Evolutionary conservation across 352 stramenopile species (phyloP).

Genomic region (Globisporangium canariense): DNA sequence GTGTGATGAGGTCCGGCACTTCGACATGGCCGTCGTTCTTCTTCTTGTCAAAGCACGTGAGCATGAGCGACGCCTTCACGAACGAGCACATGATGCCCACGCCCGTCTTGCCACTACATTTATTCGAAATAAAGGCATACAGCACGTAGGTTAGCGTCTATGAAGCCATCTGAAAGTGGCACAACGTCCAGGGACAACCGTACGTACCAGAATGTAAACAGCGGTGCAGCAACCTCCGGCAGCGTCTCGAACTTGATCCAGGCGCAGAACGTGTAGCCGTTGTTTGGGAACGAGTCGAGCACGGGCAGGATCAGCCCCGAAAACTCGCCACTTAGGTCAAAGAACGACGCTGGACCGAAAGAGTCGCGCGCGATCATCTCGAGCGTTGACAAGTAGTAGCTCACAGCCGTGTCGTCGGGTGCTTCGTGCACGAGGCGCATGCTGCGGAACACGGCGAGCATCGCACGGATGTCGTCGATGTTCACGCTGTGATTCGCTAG

Average conservation of each 20-base stretch:
- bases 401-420: conserved; percentile 66
- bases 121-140: not conserved
- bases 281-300: conserved; percentile 68
- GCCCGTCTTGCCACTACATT: conserved; percentile 52
- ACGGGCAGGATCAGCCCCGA: conserved; percentile 69
- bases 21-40: conserved; percentile 84
- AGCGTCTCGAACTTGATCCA: conserved; percentile 85
- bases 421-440: conserved; percentile 62
- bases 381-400: conserved; percentile 76
- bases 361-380: conserved; percentile 85
- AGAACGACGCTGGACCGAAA: conserved; percentile 79
- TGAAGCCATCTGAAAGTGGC: not conserved
- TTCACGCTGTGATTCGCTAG: conserved; percentile 74
- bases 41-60: conserved; percentile 84
- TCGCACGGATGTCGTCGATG: conserved; percentile 76
- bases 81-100: conserved; percentile 81
- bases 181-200: too few relatives aligned
- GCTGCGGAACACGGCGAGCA: conserved; percentile 77
- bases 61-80: conserved; percentile 65
- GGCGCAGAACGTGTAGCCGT: conserved; percentile 82
- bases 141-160: conserved; percentile 8
- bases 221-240: conserved; percentile 58
- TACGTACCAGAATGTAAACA: conserved; percentile 76
- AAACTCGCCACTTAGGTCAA: conserved; percentile 76
- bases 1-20: conserved; percentile 63